Conservation (phyloP, 2,329 filamentous ascomycete genomes). For the Aspergillus amoenus region DNA sequence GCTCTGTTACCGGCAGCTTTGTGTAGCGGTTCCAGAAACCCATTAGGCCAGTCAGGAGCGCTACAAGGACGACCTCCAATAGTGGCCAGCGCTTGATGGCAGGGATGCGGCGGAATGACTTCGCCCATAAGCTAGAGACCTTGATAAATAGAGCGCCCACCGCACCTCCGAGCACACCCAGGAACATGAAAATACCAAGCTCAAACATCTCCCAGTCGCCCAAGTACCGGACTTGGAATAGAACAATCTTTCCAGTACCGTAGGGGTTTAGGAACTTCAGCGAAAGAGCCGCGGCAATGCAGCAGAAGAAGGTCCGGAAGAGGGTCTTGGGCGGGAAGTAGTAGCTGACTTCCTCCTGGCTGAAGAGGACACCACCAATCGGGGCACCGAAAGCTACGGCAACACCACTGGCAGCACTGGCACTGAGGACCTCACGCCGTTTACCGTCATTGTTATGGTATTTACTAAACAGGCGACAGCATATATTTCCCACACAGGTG, state of each 20-base stretch:
- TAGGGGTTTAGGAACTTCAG: constrained; percentile 96
- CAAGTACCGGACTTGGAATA: constrained; percentile 90
- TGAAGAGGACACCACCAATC: constrained; percentile 85
- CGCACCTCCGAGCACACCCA: constrained; percentile 81
- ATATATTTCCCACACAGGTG: constrained; percentile 91
- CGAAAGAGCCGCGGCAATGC: constrained; percentile 84
- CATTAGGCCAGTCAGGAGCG: constrained; percentile 75
- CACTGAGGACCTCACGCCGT: constrained; percentile 87
- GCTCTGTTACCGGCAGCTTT: constrained; percentile 82
- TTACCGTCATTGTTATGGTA: constrained; percentile 95
- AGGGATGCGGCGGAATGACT: constrained; percentile 77
- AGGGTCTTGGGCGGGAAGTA: constrained; percentile 97
- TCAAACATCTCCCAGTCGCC: constrained; percentile 95
- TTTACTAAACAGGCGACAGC: constrained; percentile 88
- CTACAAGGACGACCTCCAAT: constrained; percentile 84
- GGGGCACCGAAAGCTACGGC: constrained; percentile 93
- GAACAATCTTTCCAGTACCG: constrained; percentile 91
- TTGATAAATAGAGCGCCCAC: constrained; percentile 95
- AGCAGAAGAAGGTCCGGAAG: constrained; percentile 97
- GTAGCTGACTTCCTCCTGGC: constrained; percentile 89
- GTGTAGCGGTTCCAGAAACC: constrained; percentile 95
- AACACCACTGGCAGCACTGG: constrained; percentile 86
- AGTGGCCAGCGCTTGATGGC: constrained; percentile 81
- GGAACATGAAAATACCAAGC: constrained; percentile 76
- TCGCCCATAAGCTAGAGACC: constrained; percentile 85